Base-by-base conservation (phyloP, 257 asterid species). In the Thymus quinquecostatus region DNA sequence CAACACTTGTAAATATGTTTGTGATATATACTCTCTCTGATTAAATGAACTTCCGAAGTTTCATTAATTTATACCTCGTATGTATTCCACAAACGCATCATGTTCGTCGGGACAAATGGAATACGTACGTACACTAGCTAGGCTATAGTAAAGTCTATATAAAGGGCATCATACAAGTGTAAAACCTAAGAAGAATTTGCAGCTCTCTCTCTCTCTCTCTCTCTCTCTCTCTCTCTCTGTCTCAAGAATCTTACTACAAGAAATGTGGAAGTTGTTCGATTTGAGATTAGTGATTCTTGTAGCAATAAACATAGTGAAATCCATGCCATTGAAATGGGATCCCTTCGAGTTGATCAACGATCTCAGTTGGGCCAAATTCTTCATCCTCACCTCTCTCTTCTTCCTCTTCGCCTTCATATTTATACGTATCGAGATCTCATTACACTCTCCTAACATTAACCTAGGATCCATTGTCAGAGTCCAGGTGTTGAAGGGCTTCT, bases 251-350 rank as follows among this genome's bases (percentile, higher is more conserved):
- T 21, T 21, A 21, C 21, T 3, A 27, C 59, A 2, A 36, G 6
- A 58, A 45, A 77, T 66, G 78, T 9, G 57, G 32, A 10, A 21
- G 21, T 21, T 8, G 27, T 60, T 55, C 34, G 78, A 78, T 73
- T 11, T 73, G 21, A 73, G 75, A 50, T 62, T 21, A 54, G 69
- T 49, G 2, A 9, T 61, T 21, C 51, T 73, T 0, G 5, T 68
- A 50, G 9, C 50, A 8, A 62, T 73, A 0, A 78, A 73, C 43
- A 78, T 73, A 29, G 7, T 73, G 5, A 78, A 78, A 41, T 55
- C 75, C 75, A 72, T 43, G 28, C 41, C 70, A 49, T 73, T 78
- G 73, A 75, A 71, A 48, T 75, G 76, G 74, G 74, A 81, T 78
- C 72, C 80, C 27, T 81, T 70, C 56, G 38, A 53, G 41, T 54